Evolutionary conservation across 306 rosid species (phyloP).

Genomic region (Acacia confusa): DNA sequence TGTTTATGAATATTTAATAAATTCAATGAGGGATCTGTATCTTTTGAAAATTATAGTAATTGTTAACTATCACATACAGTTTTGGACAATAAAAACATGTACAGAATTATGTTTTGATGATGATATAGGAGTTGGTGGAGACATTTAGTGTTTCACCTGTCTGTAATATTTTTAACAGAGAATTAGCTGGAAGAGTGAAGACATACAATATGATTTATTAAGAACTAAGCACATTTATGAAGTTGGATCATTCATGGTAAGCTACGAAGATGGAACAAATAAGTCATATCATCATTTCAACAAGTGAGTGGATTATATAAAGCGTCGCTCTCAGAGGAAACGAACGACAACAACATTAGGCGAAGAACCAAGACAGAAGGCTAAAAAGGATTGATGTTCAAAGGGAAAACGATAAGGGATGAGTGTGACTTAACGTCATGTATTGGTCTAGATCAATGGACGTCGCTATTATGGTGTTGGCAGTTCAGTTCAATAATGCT

Average conservation of each 20-base stretch:
- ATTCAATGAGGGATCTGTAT: background rate
- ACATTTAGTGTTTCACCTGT: background rate
- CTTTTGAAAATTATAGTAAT: background rate
- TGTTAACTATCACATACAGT: no score
- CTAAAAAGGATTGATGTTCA: background rate
- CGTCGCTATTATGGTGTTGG: constrained; percentile 6
- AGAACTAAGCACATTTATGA: background rate
- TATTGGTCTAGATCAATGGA: background rate
- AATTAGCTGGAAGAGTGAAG: background rate
- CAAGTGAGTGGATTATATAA: no score
- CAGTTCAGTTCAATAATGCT: constrained; percentile 31
- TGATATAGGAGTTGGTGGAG: background rate
- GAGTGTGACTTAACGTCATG: background rate
- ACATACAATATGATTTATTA: background rate
- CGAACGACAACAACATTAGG: no score
- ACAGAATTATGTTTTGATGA: background rate
- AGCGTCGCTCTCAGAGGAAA: no score
- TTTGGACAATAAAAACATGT: background rate
- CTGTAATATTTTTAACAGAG: background rate
- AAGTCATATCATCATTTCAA: background rate
- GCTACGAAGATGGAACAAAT: background rate
- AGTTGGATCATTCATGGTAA: background rate
- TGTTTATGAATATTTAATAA: background rate
- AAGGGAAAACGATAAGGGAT: background rate
- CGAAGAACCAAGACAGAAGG: background rate